Evolutionary conservation across 495 filamentous ascomycete species (phyloP), one percentile per base, ranked within the genome.

Genomic region (Lentithecium fluviatile): DNA sequence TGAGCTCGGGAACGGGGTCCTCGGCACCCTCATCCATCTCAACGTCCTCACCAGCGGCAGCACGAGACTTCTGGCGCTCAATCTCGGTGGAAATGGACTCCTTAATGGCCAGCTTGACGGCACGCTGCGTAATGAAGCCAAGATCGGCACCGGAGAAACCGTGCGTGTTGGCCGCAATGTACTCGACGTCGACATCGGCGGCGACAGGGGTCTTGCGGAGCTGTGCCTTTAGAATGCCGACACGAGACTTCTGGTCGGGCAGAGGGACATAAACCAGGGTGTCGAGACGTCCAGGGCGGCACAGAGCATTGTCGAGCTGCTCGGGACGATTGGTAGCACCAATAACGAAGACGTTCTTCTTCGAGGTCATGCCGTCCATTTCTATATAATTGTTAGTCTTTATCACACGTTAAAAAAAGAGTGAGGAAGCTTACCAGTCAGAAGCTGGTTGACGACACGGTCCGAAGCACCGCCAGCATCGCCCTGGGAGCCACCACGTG

Each of bases 281-380:
- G 74, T 98, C 94, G 21, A 98, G 87, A 91, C 94, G 94, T 62
- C 94, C 94, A 42, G 94, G 94, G 80, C 94, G 92, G 81, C 94
- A 96, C 67, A 98, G 83, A 59, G 94, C 94, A 72, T 92, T 91
- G 77, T 98, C 94, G 46, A 98, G 85, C 78, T 97, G 94, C 80
- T 98, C 94, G 40, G 94, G 94, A 79, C 94, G 85, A 80, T 98
- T 98, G 71, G 94, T 98, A 32, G 94, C 94, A 76, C 94, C 94
- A 69, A 98, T 98, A 67, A 98, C 94, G 79, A 98, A 98, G 68
- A 98, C 94, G 77, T 98, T 98, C 88, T 98, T 98, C 89, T 98
- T 98, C 7, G 93, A 96, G 47, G 95, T 97, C 91, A 96, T 96
- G 69, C 91, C 91, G 68, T 96, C 91, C 91, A 96, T 96, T 84